These are phyloP conservation scores for Gaeumannomyces sp. DNA, from an alignment of 2,329 filamentous ascomycete genomes.

Conservation along the genomic window DNA sequence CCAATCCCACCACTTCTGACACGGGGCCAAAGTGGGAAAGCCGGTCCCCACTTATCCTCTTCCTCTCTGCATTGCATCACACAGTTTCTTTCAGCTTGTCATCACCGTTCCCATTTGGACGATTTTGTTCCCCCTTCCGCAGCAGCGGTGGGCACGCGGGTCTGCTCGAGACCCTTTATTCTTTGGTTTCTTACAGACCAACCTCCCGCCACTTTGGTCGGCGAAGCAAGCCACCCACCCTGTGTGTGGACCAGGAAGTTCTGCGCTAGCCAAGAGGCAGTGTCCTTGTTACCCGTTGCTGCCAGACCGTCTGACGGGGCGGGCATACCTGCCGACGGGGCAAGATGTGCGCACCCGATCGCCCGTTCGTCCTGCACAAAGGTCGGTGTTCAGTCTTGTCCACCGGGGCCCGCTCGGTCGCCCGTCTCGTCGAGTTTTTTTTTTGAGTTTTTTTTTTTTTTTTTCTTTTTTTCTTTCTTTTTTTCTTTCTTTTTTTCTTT, in stretches of 20 bases:
- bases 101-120: conserved; percentile 6
- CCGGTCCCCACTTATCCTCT: background rate
- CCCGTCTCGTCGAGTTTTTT: background rate
- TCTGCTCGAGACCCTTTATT: background rate
- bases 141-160: background rate
- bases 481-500: too few relatives aligned
- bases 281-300: too few relatives aligned
- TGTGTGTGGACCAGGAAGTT: background rate
- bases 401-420: background rate
- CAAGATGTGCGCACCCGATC: too few relatives aligned
- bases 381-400: background rate
- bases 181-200: background rate
- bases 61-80: background rate
- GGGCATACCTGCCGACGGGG: too few relatives aligned
- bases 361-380: too few relatives aligned
- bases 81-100: conserved; percentile 4
- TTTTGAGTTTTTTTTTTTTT: too few relatives aligned
- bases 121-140: background rate
- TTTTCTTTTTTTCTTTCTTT: too few relatives aligned
- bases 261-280: background rate
- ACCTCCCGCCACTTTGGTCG: background rate
- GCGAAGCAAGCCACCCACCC: background rate
- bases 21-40: background rate
- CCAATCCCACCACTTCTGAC: background rate
- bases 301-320: too few relatives aligned